Conservation (phyloP, 176 grass and related monocot genomes). For the Oryza meyeriana region DNA sequence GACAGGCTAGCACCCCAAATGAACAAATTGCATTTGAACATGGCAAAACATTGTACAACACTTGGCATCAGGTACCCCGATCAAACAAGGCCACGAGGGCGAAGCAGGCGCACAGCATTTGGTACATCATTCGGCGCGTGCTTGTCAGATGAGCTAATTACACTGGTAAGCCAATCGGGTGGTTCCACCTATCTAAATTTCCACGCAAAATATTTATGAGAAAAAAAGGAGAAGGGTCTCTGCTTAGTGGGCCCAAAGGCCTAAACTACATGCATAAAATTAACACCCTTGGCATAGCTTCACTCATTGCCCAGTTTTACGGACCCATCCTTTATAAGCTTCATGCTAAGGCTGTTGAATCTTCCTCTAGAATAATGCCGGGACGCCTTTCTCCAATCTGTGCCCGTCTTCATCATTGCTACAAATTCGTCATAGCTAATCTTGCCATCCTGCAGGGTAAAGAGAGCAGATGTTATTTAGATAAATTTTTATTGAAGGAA, state of each 20-base stretch:
- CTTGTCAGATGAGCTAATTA: conserved; percentile 70
- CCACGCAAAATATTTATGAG: conserved; percentile 51
- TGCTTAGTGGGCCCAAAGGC: conserved; percentile 42
- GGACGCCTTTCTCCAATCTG: conserved; percentile 99
- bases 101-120: conserved; percentile 24
- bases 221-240: conserved; percentile 12
- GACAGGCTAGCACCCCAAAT: conserved; percentile 1
- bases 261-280: conserved; percentile 44
- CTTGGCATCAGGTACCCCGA: conserved; percentile 34
- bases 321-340: conserved; percentile 94
- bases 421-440: conserved; percentile 99
- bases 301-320: conserved; percentile 75
- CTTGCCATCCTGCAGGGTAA: conserved; percentile 70
- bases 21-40: conserved; percentile 43
- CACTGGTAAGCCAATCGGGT: conserved; percentile 57
- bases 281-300: conserved; percentile 24
- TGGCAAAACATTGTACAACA: conserved; percentile 49
- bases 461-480: conserved; percentile 9
- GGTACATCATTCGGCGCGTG: conserved; percentile 17
- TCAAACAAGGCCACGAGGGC: conserved; percentile 1
- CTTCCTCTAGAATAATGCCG: conserved; percentile 98
- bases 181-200: conserved; percentile 56
- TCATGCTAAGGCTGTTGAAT: conserved; percentile 98
- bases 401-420: conserved; percentile 99
- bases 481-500: not conserved